These are phyloP conservation scores for Kwoniella dendrophila DNA, from an alignment of 768 basidiomycete genomes.

Conservation along the genomic window DNA sequence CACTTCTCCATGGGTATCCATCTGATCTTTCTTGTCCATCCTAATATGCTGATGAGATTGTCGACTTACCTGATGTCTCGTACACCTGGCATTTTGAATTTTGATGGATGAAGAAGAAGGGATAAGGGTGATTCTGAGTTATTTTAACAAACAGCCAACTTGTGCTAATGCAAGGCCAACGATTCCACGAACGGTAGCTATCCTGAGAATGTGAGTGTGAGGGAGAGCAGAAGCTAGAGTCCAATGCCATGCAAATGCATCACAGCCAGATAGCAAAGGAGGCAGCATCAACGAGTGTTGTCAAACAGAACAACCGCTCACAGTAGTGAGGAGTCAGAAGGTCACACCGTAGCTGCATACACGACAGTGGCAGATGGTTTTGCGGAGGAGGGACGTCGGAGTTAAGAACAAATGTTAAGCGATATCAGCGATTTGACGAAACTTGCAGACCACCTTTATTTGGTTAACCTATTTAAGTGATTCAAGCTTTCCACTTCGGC, in stretches of 20 bases:
- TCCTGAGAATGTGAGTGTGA: too few relatives aligned
- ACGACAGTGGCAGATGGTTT: not conserved
- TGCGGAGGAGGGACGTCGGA: not conserved
- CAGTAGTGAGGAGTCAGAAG: too few relatives aligned
- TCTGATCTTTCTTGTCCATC: not conserved
- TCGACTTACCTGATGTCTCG: constrained; percentile 59
- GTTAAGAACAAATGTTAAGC: constrained; percentile 6
- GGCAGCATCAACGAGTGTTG: not conserved
- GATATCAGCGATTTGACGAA: not conserved
- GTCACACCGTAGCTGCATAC: not conserved
- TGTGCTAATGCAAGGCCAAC: too few relatives aligned
- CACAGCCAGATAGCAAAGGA: too few relatives aligned
- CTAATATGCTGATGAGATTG: not conserved
- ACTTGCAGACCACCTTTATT: not conserved
- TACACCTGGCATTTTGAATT: constrained; percentile 60
- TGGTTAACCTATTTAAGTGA: not conserved
- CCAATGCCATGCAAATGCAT: too few relatives aligned
- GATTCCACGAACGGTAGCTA: too few relatives aligned
- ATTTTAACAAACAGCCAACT: too few relatives aligned
- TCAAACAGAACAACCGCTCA: too few relatives aligned
- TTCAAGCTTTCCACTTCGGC: not conserved
- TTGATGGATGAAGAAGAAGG: constrained; percentile 32
- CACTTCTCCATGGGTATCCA: not conserved
- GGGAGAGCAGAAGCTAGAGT: too few relatives aligned
- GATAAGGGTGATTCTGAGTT: too few relatives aligned